Conservation (phyloP, 495 filamentous ascomycete species). For the Neurospora sp. region DNA sequence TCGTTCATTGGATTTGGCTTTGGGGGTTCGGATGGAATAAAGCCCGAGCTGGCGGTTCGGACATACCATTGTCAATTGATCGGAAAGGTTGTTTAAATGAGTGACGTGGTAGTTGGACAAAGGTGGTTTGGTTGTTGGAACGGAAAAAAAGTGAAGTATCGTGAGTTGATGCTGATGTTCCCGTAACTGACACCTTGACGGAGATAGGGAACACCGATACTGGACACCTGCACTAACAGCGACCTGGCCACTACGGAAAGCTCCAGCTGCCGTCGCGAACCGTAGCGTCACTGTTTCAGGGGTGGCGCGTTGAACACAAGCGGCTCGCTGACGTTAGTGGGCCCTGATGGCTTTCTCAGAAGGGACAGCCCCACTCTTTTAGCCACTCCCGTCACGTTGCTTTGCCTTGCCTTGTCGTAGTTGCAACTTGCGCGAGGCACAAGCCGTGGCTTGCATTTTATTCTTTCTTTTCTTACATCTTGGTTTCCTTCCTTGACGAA, state of each 20-base stretch:
- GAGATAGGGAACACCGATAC: not conserved
- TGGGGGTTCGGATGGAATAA: not conserved
- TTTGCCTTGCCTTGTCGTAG: not conserved
- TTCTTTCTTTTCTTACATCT: not conserved
- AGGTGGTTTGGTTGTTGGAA: not conserved
- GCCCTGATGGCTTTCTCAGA: not conserved
- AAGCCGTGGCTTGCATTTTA: not conserved
- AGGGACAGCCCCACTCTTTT: not conserved
- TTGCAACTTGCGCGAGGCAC: not conserved
- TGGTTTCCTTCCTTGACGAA: not conserved
- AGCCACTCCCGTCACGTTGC: not conserved
- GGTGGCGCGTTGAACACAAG: not conserved
- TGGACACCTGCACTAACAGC: not conserved
- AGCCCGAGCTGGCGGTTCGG: not conserved
- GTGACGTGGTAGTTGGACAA: slow-evolving; percentile 2
- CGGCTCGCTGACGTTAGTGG: not conserved
- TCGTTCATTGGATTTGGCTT: not conserved
- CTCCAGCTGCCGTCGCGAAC: not conserved
- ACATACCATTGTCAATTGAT: slow-evolving; percentile 28
- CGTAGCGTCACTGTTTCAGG: not conserved
- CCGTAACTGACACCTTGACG: not conserved
- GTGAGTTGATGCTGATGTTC: not conserved
- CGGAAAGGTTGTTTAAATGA: not conserved
- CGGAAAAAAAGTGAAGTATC: not conserved
- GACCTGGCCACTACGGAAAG: not conserved